Percentiles rank a stretch among this genome's conserved stretches.
These are phyloP conservation scores for Xerocomellus amylosporus DNA, from an alignment of 768 basidiomycete species.

Conservation along the genomic window DNA sequence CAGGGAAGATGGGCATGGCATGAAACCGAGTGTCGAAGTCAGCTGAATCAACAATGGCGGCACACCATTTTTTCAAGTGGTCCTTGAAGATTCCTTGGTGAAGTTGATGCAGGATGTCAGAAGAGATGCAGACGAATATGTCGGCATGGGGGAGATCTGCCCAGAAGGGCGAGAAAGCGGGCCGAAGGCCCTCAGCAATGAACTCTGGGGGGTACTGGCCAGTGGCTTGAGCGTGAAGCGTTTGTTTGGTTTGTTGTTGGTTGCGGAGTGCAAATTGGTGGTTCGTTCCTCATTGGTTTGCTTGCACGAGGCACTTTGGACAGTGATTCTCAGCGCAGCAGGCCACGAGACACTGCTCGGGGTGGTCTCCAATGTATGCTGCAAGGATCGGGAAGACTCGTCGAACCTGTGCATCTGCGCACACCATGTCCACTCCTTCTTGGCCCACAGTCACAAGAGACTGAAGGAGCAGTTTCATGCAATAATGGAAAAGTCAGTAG, in stretches of 20 bases:
- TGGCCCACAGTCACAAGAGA: too few relatives aligned
- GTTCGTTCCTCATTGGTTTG: too few relatives aligned
- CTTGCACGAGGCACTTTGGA: too few relatives aligned
- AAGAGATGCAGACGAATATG: neutral
- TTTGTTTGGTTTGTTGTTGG: neutral
- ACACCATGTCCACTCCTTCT: too few relatives aligned
- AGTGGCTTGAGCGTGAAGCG: neutral
- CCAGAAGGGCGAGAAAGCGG: constrained; percentile 3
- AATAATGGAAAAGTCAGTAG: too few relatives aligned
- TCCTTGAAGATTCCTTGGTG: constrained; percentile 1
- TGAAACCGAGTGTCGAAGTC: neutral
- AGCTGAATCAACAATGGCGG: rapidly evolving
- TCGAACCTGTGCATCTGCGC: too few relatives aligned
- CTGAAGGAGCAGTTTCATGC: too few relatives aligned
- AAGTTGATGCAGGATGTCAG: neutral
- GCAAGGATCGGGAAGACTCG: too few relatives aligned
- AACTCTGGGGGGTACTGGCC: neutral
- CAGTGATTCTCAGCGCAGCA: too few relatives aligned
- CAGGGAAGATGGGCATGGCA: neutral
- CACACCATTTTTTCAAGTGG: constrained; percentile 1
- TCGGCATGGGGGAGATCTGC: neutral
- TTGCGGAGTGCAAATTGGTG: neutral
- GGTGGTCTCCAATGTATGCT: too few relatives aligned
- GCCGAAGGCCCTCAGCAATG: neutral
- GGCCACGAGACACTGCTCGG: too few relatives aligned